These are phyloP conservation scores for Calycina herbarum DNA, from an alignment of 2,329 filamentous ascomycete species.

Conservation along the genomic window DNA sequence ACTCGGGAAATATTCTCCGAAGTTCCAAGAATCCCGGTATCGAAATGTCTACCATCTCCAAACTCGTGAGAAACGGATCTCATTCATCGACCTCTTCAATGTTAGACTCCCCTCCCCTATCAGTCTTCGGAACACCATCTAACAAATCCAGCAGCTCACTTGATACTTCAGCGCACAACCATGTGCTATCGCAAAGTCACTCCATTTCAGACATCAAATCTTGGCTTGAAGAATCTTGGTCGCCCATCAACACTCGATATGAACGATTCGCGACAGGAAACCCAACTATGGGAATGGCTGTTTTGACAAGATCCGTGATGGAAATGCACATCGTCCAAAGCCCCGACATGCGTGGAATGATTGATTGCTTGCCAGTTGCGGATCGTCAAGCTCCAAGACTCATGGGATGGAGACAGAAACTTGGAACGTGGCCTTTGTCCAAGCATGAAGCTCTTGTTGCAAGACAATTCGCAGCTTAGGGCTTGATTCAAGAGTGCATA, in stretches of 20 bases:
- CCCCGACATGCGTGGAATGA: conserved; percentile 31
- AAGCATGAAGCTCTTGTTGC: conserved; percentile 29
- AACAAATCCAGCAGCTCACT: conserved; percentile 21
- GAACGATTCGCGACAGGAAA: conserved; percentile 37
- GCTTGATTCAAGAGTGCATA: neutral
- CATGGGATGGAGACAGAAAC: conserved; percentile 35
- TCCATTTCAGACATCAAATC: conserved; percentile 20
- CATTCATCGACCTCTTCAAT: conserved; percentile 4
- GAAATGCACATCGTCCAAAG: conserved; percentile 36
- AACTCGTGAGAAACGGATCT: conserved; percentile 6
- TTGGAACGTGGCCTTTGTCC: conserved; percentile 38
- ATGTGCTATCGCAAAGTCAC: conserved; percentile 24
- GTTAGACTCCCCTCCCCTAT: neutral
- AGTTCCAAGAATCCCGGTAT: neutral
- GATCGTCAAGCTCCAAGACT: conserved; percentile 18
- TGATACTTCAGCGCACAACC: conserved; percentile 31
- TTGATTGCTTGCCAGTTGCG: conserved; percentile 36
- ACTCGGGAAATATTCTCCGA: neutral
- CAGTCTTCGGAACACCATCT: neutral
- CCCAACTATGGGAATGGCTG: conserved; percentile 29
- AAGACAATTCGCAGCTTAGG: conserved; percentile 29
- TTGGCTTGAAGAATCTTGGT: conserved; percentile 32
- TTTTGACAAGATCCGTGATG: conserved; percentile 35
- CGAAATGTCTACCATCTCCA: conserved; percentile 7
- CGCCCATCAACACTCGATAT: conserved; percentile 28